These are phyloP conservation scores for Closterium sp. DNA, from an alignment of 139 green algal genomes.

Conservation along the genomic window DNA sequence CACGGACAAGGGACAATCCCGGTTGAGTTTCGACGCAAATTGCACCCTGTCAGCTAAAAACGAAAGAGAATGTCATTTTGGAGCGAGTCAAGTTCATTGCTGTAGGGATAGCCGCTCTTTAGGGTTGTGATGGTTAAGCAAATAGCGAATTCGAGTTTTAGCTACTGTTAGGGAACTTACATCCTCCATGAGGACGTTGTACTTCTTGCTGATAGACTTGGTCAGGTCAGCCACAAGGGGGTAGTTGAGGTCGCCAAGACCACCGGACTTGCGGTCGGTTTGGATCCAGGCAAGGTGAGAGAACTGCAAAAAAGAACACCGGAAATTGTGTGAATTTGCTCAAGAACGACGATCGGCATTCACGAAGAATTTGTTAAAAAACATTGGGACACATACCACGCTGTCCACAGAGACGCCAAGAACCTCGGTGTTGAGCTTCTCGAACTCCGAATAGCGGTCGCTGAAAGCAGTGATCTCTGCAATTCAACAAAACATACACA, in stretches of 20 bases:
- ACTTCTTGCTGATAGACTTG: constrained; percentile 72
- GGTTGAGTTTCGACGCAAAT: too few relatives aligned
- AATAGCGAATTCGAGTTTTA: background rate
- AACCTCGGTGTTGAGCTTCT: constrained; percentile 79
- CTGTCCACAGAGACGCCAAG: constrained; percentile 56
- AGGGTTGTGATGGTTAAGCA: too few relatives aligned
- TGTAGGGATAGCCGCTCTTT: too few relatives aligned
- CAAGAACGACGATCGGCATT: background rate
- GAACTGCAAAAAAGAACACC: constrained; percentile 72
- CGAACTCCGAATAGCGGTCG: constrained; percentile 90
- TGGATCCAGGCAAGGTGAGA: constrained; percentile 97
- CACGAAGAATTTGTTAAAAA: background rate
- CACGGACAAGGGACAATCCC: background rate
- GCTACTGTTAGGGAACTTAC: background rate
- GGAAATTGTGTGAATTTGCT: background rate
- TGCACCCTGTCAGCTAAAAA: too few relatives aligned
- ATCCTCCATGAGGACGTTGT: constrained; percentile 80
- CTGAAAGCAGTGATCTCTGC: constrained; percentile 97
- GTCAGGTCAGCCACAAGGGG: constrained; percentile 97
- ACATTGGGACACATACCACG: constrained; percentile 31
- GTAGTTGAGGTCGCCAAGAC: constrained; percentile 93
- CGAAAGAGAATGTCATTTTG: too few relatives aligned
- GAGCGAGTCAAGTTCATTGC: too few relatives aligned
- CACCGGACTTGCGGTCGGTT: constrained; percentile 74
- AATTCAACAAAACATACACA: too few relatives aligned